Base-by-base conservation (phyloP, 768 basidiomycete species). In the Rubroboletus satanas region DNA sequence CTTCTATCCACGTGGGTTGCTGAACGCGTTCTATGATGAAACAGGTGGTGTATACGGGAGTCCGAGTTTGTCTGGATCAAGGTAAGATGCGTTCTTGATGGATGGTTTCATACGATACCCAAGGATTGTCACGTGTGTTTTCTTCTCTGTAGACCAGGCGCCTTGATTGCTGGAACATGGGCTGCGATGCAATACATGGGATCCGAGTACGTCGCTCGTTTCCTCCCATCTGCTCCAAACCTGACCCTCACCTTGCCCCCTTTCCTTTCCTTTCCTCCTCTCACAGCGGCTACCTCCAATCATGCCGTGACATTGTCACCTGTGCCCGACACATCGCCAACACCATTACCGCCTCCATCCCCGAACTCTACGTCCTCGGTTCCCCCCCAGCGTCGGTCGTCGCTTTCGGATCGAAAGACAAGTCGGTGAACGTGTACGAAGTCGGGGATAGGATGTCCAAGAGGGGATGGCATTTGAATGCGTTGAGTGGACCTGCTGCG, bases 171-270 rank as follows among this genome's bases (percentile, higher is more conserved):
- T 26, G 96, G 91, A 44, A 86, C 93, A 29, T 99, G 94, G 93
- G 96, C 96, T 7, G 93, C 93, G 2, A 87, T 99, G 85, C 89
- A 96, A 58, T 84, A 91, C 68, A 87, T 98, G 75, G 96, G 96
- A 29, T 78, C 85, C 56, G 79, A 87, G 91, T 93, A 66, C 49
- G 87, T 77, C 18, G 37, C 51, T 11, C 38, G 15, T 18, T 43
- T 32, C 38, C 7, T 42, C 4, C 1, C 35, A 9, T 38, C 29
- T 8, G 0, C 28, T 52, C 32, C 39, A 36, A 23, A 42, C 14
- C 10, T 42, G 50, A 28, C 21, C 38, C 39, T 11, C 18, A 26
- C 21, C 7, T 12, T 8, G 17, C 10, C 28, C n/a, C n/a, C n/a
- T n/a, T n/a, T n/a, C 28, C 28, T 15, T 29, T 28, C n/a, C 28